A percentile compares a stretch with the other conserved stretches of the same genome.
Conservation (phyloP, 495 filamentous ascomycete genomes). For the Aspergillus leporis region DNA sequence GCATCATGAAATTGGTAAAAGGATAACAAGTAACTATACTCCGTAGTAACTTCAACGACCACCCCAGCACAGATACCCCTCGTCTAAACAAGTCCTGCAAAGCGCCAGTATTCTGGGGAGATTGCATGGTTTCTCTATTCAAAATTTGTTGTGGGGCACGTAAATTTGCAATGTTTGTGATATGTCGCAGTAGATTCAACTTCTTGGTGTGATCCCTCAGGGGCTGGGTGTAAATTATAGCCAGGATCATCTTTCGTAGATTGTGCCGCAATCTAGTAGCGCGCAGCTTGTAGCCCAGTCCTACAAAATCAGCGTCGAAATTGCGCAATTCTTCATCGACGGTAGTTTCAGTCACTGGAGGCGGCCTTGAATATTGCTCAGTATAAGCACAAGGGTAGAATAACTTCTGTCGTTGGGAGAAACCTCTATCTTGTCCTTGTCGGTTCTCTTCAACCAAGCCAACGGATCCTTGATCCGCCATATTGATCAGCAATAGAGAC, state of each 20-base stretch:
- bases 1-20: too few species aligned
- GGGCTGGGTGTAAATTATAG: neutral
- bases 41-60: slow-evolving; percentile 23
- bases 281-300: neutral
- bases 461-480: neutral
- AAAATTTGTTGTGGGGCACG: neutral
- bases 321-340: neutral
- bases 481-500: neutral
- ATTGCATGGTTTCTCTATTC: neutral
- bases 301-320: neutral
- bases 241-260: neutral
- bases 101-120: neutral
- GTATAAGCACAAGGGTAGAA: neutral
- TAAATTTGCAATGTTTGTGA: neutral
- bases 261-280: neutral
- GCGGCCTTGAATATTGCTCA: neutral
- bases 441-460: neutral
- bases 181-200: too few species aligned
- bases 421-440: neutral
- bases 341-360: neutral
- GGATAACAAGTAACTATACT: too few species aligned
- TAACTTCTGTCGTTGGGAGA: neutral
- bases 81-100: slow-evolving; percentile 9
- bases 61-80: slow-evolving; percentile 49
- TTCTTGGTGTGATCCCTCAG: neutral